These are phyloP conservation scores for Metarhizium sp. DNA, from an alignment of 2,329 filamentous ascomycete genomes.

Conservation along the genomic window DNA sequence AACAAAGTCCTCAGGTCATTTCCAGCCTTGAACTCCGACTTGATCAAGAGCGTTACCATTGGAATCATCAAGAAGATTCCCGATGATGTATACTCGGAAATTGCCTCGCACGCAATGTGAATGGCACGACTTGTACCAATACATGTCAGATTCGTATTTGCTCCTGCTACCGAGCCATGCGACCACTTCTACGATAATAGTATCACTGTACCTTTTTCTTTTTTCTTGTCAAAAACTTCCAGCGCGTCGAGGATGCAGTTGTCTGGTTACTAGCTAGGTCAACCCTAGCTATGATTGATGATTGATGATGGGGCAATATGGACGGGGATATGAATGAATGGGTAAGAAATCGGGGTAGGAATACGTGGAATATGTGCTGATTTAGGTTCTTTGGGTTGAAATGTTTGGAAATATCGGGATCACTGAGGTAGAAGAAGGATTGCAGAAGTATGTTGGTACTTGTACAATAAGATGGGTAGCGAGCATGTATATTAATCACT, in stretches of 20 bases:
- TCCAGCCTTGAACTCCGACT: constrained; percentile 71
- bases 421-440: background rate
- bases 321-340: background rate
- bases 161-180: background rate
- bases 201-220: background rate
- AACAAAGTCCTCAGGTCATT: constrained; percentile 88
- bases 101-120: constrained; percentile 75
- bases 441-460: background rate
- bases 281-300: background rate
- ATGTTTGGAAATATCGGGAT: background rate
- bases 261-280: background rate
- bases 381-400: background rate
- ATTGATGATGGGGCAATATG: background rate
- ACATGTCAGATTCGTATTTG: background rate
- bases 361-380: background rate
- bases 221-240: background rate
- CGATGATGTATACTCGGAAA: constrained; percentile 80
- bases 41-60: constrained; percentile 77
- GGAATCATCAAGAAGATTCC: constrained; percentile 85
- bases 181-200: background rate
- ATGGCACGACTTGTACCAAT: background rate
- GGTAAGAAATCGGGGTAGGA: background rate
- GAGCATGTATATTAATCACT: background rate
- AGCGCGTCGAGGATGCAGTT: background rate
- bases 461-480: background rate